These are phyloP conservation scores for Zymoseptoria crescenta DNA, from an alignment of 2,329 filamentous ascomycete species.

Conservation along the genomic window DNA sequence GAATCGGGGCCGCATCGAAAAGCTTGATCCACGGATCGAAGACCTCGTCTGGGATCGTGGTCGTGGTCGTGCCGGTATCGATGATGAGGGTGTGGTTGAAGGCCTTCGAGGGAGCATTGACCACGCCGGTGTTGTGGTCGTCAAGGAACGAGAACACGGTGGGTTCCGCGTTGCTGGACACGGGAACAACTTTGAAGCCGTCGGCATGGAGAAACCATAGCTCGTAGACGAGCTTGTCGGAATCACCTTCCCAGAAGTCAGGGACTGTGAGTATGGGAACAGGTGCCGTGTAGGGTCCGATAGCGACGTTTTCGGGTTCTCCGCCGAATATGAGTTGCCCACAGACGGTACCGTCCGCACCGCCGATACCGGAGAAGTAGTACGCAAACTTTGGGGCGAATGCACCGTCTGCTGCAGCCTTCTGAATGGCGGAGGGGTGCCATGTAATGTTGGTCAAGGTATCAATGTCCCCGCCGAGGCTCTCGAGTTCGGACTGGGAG, in stretches of 20 bases:
- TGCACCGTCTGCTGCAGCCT: neutral
- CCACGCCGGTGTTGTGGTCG: no score
- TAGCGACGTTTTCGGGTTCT: neutral
- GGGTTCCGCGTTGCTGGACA: no score
- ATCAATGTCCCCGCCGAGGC: neutral
- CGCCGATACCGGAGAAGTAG: neutral
- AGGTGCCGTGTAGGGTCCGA: neutral
- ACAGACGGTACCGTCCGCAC: neutral
- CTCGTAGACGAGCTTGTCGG: neutral
- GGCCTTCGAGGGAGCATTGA: no score
- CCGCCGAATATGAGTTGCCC: neutral
- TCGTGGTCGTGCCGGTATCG: no score
- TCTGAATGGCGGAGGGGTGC: neutral
- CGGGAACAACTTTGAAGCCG: no score
- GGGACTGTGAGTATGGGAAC: neutral
- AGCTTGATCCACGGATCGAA: no score
- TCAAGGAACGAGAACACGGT: no score
- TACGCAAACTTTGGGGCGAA: neutral
- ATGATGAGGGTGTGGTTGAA: no score
- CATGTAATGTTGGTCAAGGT: neutral
- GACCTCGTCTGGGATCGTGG: no score
- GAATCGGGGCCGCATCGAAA: no score
- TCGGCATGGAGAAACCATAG: neutral
- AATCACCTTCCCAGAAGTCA: neutral
- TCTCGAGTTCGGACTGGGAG: neutral